A percentile compares a stretch with the other conserved stretches of the same genome.
These are phyloP conservation scores for Secale cereale DNA, from an alignment of 176 grass and related monocot species.

Conservation along the genomic window DNA sequence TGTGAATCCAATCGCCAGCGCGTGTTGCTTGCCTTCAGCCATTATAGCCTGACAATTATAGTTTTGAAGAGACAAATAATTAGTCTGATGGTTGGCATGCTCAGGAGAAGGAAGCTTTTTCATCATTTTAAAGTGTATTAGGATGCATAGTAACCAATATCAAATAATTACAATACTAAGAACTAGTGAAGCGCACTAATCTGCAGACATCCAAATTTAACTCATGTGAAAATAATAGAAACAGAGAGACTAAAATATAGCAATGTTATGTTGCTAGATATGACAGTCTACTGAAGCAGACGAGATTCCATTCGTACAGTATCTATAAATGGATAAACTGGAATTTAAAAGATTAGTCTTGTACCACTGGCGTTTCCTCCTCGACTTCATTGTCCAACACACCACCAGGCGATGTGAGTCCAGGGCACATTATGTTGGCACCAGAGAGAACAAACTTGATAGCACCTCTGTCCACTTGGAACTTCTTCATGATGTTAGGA, in stretches of 20 bases:
- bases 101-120: not conserved
- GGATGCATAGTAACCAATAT: not conserved
- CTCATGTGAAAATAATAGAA: not conserved
- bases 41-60: slow-evolving; percentile 70
- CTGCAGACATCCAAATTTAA: not conserved
- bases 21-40: slow-evolving; percentile 96
- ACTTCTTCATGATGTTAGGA: slow-evolving; percentile 98
- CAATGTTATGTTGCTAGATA: not conserved
- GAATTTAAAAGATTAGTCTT: not conserved
- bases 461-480: slow-evolving; percentile 95
- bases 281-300: not conserved
- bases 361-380: slow-evolving; percentile 81
- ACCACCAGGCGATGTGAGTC: slow-evolving; percentile 90
- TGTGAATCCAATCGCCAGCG: slow-evolving; percentile 92
- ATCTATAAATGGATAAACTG: not conserved
- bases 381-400: slow-evolving; percentile 62
- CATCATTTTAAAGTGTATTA: not conserved
- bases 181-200: not conserved
- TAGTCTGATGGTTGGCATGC: not conserved
- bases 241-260: not conserved
- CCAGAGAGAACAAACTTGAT: slow-evolving; percentile 99
- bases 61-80: not conserved
- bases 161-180: not conserved
- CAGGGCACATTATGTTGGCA: slow-evolving; percentile 99
- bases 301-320: not conserved